Conservation (phyloP, 768 basidiomycete genomes). For the Crucibulum laeve region DNA sequence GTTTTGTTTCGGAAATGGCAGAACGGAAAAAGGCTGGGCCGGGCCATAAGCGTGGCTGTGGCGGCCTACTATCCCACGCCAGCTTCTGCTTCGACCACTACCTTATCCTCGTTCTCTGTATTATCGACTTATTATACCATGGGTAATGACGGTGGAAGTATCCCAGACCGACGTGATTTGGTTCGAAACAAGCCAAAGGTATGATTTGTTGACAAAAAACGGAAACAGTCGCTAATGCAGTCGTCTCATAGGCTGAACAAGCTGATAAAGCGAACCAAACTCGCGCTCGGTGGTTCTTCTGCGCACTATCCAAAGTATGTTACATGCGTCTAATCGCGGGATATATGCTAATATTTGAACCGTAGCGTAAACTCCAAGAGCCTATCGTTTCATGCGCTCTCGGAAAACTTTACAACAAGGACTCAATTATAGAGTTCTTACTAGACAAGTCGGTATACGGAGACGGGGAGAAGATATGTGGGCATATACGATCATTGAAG, state of each 20-base stretch:
- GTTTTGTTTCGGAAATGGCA: too few relatives aligned
- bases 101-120: not conserved
- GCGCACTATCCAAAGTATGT: conserved; percentile 89
- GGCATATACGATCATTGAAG: conserved; percentile 87
- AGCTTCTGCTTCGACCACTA: not conserved
- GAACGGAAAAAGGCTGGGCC: too few relatives aligned
- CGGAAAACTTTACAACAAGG: conserved; percentile 96
- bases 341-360: not conserved
- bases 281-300: conserved; percentile 87
- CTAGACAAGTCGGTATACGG: conserved; percentile 81
- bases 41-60: too few relatives aligned
- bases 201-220: conserved; percentile 5
- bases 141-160: conserved; percentile 90
- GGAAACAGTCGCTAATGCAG: conserved; percentile 1
- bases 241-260: conserved; percentile 57
- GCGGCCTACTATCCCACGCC: not conserved
- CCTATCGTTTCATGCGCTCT: conserved; percentile 90
- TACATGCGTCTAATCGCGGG: not conserved
- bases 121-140: conserved; percentile 28
- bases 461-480: conserved; percentile 89
- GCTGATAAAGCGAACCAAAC: conserved; percentile 90
- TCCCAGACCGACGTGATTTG: conserved; percentile 78
- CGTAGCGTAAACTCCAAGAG: conserved; percentile 75
- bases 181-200: conserved; percentile 73
- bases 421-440: conserved; percentile 86